Percentiles rank a stretch among this genome's conserved stretches.
Evolutionary conservation across 352 stramenopile species (phyloP).

Genomic region (Globisporangium irregulare): DNA sequence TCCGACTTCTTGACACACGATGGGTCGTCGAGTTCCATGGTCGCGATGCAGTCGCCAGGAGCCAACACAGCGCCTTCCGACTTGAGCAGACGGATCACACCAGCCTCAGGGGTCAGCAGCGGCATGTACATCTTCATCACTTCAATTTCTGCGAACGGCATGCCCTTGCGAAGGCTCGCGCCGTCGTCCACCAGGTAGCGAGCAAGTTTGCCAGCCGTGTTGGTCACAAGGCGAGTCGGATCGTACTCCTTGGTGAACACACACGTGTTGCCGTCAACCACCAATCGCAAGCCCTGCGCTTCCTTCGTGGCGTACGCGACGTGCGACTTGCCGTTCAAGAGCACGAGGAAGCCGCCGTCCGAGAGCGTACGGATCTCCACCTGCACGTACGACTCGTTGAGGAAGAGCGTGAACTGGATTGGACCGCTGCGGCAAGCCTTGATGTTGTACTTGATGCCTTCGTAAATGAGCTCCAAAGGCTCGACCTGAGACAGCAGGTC

Average conservation of each 20-base stretch:
- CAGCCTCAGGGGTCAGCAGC: conserved; percentile 95
- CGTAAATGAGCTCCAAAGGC: conserved; percentile 97
- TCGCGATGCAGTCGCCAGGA: conserved; percentile 96
- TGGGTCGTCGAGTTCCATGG: conserved; percentile 97
- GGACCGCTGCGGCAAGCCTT: conserved; percentile 86
- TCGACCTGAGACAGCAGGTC: conserved; percentile 83
- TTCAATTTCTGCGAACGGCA: conserved; percentile 87
- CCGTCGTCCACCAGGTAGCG: conserved; percentile 98
- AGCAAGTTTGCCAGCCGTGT: conserved; percentile 99
- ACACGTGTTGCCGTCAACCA: conserved; percentile 94
- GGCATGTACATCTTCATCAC: conserved; percentile 99
- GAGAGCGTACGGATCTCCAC: conserved; percentile 95
- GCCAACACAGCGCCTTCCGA: conserved; percentile 96
- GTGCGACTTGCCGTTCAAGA: conserved; percentile 95
- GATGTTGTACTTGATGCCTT: conserved; percentile 98
- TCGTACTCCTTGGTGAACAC: conserved; percentile 99
- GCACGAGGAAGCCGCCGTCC: conserved; percentile 98
- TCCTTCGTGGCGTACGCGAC: conserved; percentile 96
- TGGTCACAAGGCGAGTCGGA: conserved; percentile 95
- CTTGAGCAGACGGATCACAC: conserved; percentile 94
- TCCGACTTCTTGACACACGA: conserved; percentile 94
- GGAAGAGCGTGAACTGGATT: conserved; percentile 91
- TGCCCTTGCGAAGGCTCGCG: conserved; percentile 79
- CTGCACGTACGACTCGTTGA: conserved; percentile 86
- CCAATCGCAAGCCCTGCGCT: conserved; percentile 87